Evolutionary conservation across 1,139 yeast genomes (phyloP), one percentile per base, ranked within the genome.

Genomic region (Yueomyces sp.): DNA sequence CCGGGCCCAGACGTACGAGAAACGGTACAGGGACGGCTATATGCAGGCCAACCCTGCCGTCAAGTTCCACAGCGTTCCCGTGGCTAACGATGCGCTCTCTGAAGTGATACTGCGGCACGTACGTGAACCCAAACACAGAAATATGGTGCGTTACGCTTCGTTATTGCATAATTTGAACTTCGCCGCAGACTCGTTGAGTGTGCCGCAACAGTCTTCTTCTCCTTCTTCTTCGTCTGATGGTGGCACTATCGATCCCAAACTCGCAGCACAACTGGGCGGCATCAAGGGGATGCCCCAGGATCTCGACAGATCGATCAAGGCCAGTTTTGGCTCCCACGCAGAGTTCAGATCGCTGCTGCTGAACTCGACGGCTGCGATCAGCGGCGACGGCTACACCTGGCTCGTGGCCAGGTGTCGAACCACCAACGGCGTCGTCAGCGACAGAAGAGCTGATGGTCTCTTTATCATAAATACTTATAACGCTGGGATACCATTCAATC

Each of bases 341-440:
- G 89, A 82, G 60, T 81, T 82, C 59, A 72, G 78, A 54, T 75
- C 81, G 3, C 65, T 81, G 43, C 60, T 82, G 40, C 56, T 81
- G 46, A 73, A 78, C 50, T 75, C 87, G 1, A 81, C 81, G 19
- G 60, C 65, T 41, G 73, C 79, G 11, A 75, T 80, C 46, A 76
- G 78, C 48, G 91, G 93, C 41, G 86, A 82, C 57, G 93, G 93
- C 1, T 70, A 66, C 53, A 76, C 82, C 2, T 82, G 91, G 91
- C 60, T 79, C 32, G 77, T 78, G n/a, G 82, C 82, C 2, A 76
- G 75, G 53, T 31, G 37, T 37, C 8, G 43, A 39, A 41, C 41
- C 31, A 35, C 37, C 34, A 40, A 46, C 54, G 38, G 41, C 42
- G 45, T 37, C 39, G 49, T 49, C 51, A 42, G 49, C 46, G 46